Percentiles rank a stretch among this genome's conserved stretches.
Evolutionary conservation across 2,329 filamentous ascomycete genomes (phyloP).

Genomic region (Arthrobotrys conoides): DNA sequence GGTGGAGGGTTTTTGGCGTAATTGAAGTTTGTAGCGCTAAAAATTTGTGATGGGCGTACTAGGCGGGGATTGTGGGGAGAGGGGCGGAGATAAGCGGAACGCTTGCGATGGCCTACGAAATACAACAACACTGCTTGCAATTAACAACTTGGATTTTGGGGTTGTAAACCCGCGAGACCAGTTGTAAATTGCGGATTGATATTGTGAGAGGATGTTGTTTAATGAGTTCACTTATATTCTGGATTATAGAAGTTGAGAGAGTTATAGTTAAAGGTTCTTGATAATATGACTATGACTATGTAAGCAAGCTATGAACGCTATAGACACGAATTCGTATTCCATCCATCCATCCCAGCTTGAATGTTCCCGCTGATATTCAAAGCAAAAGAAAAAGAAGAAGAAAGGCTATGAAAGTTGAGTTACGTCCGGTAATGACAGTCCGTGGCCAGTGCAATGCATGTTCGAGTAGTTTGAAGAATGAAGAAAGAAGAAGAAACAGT

Average conservation of each 20-base stretch:
- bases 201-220: too few relatives aligned
- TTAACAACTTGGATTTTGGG: too few relatives aligned
- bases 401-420: background rate
- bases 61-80: conserved; percentile 41
- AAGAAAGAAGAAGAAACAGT: background rate
- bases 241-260: too few relatives aligned
- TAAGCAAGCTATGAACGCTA: too few relatives aligned
- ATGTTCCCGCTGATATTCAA: background rate
- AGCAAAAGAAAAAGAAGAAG: background rate
- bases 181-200: too few relatives aligned
- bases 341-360: background rate
- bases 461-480: background rate
- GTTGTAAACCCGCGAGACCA: too few relatives aligned
- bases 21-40: conserved; percentile 29
- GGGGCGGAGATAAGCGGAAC: conserved; percentile 51
- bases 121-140: background rate
- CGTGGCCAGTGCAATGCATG: conserved; percentile 35
- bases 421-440: conserved; percentile 42
- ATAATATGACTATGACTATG: background rate
- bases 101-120: too few relatives aligned
- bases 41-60: conserved; percentile 48
- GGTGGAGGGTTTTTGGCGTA: background rate
- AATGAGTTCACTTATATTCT: too few relatives aligned
- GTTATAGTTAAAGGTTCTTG: too few relatives aligned
- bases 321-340: background rate